Evolutionary conservation across 495 filamentous ascomycete species (phyloP).

Genomic region (Aspergillus biplanus): DNA sequence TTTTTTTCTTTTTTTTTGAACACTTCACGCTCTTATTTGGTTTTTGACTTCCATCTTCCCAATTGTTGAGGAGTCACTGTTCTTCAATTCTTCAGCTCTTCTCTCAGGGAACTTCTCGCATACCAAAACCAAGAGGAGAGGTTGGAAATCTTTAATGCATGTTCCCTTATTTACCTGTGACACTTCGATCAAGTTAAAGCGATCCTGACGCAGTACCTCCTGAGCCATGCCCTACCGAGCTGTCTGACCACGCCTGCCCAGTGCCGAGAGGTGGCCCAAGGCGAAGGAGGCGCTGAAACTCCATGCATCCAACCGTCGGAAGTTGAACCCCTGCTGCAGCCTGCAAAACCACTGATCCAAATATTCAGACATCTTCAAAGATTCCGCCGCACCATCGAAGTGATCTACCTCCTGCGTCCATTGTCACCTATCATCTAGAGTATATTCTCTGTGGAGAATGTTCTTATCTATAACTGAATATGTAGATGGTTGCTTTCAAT

Average conservation of each 20-base stretch:
- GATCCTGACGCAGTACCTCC: constrained; percentile 2
- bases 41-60: background rate
- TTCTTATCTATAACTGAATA: background rate
- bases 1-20: background rate
- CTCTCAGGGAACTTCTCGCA: too few species aligned
- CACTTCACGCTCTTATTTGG: background rate
- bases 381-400: background rate
- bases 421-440: background rate
- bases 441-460: background rate
- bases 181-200: background rate
- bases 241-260: background rate
- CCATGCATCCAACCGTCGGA: background rate
- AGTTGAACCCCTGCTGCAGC: background rate
- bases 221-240: background rate
- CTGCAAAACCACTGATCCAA: background rate
- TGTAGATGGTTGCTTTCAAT: too few species aligned
- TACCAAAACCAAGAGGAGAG: too few species aligned
- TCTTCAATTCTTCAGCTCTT: too few species aligned
- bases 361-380: constrained; percentile 2
- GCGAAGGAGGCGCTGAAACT: background rate
- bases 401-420: constrained; percentile 7
- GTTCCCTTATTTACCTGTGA: background rate
- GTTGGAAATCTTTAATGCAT: background rate
- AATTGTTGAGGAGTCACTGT: background rate
- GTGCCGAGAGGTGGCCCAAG: background rate